phyloP scores from a whole-genome alignment of 768 basidiomycete genomes.

The Mycena kentingensis region DNA sequence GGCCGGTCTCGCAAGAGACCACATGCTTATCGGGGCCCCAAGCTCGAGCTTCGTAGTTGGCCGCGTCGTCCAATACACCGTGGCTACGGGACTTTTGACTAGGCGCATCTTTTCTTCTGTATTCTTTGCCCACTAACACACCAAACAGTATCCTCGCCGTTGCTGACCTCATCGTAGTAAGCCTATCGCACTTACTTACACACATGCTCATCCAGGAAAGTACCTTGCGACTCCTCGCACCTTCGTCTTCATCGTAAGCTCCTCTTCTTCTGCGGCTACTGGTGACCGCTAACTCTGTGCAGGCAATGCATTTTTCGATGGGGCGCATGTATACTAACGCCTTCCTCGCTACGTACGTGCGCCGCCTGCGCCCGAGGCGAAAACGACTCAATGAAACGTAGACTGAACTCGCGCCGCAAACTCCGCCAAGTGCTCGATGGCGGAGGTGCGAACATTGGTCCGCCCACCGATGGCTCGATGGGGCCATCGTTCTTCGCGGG shows the following conservation, averaged over 20 bases:
- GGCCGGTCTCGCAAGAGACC: no score
- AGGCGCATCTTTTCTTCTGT: no score
- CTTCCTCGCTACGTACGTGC: constrained; percentile 21
- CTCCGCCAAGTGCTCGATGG: constrained; percentile 4
- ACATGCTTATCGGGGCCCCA: no score
- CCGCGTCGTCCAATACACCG: constrained; percentile 12
- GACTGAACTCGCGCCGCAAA: constrained; percentile 10
- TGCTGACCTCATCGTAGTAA: constrained; percentile 9
- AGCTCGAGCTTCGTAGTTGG: constrained; percentile 15
- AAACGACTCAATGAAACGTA: neutral
- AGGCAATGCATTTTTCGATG: constrained; percentile 23
- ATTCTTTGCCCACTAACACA: neutral
- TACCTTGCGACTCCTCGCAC: constrained; percentile 4
- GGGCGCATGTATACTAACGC: constrained; percentile 25
- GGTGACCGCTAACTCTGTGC: neutral
- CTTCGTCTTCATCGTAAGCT: constrained; percentile 12
- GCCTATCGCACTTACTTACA: neutral
- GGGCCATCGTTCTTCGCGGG: neutral
- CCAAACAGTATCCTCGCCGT: constrained; percentile 8
- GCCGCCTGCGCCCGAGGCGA: neutral
- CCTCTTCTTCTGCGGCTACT: neutral
- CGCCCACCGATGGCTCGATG: neutral
- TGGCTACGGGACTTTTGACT: constrained; percentile 13
- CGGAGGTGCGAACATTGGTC: neutral
- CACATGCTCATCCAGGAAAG: neutral